Evolutionary conservation across 208 protist species (phyloP).

Genomic region (Leishmania guyanensis): DNA sequence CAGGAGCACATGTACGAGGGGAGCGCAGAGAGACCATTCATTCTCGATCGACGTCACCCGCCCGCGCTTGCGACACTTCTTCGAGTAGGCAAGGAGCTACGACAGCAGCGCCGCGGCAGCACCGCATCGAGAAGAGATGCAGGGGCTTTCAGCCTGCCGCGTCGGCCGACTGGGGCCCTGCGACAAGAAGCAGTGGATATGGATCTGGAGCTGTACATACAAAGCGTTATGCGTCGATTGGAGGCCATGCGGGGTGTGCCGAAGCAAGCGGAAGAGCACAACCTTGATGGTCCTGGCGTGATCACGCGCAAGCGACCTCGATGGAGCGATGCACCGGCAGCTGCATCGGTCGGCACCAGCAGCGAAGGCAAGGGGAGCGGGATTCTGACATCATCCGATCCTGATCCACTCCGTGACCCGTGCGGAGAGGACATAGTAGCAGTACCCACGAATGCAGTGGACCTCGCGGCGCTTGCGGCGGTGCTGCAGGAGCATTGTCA

Average conservation of each 20-base stretch:
- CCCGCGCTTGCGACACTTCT: slow-evolving; percentile 10
- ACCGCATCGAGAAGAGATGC: background rate
- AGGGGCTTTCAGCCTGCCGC: background rate
- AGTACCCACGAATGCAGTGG: slow-evolving; percentile 9
- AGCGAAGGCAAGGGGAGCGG: background rate
- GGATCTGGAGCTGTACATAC: slow-evolving; percentile 1
- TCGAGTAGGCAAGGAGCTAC: background rate
- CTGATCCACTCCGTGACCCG: background rate
- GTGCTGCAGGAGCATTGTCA: slow-evolving; percentile 38
- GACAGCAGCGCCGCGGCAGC: background rate
- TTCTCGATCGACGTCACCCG: background rate
- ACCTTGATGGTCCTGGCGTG: background rate
- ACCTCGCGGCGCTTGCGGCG: slow-evolving; percentile 38
- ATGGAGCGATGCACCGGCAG: background rate
- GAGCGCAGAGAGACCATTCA: background rate
- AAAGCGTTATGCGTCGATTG: slow-evolving; percentile 4
- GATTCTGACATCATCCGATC: background rate
- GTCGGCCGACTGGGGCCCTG: background rate
- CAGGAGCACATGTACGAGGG: background rate
- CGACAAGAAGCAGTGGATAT: background rate
- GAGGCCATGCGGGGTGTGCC: background rate
- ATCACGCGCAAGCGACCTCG: background rate
- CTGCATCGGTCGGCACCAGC: background rate
- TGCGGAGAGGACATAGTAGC: background rate
- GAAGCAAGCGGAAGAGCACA: background rate